A percentile compares a stretch with the other conserved stretches of the same genome.
Conservation (phyloP, 805 yeast genomes). For the Candida coleopterorum region DNA sequence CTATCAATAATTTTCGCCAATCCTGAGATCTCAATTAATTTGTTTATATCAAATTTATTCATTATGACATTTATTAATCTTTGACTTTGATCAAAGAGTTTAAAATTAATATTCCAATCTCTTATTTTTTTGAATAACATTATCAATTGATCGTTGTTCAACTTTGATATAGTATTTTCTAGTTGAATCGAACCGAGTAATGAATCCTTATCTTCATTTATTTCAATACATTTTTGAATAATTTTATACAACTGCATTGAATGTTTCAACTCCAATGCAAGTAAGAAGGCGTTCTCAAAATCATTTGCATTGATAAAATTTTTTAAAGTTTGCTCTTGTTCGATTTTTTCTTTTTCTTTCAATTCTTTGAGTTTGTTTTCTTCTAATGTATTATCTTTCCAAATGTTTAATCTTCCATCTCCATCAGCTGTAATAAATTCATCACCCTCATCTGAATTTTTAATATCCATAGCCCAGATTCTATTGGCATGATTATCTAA, state of each 20-base stretch:
- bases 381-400: constrained; percentile 87
- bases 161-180: constrained; percentile 55
- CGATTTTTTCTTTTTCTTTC: constrained; percentile 54
- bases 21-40: constrained; percentile 61
- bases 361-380: constrained; percentile 49
- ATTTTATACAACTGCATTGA: constrained; percentile 85
- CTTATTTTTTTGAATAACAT: constrained; percentile 69
- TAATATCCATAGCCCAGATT: constrained; percentile 82
- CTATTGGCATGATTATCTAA: constrained; percentile 89
- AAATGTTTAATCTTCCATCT: constrained; percentile 83
- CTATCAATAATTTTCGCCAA: constrained; percentile 64
- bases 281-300: constrained; percentile 83
- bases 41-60: constrained; percentile 47
- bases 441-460: constrained; percentile 51
- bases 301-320: constrained; percentile 69
- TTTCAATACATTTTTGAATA: constrained; percentile 53
- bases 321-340: constrained; percentile 82
- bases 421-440: constrained; percentile 86
- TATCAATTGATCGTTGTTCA: constrained; percentile 57
- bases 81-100: constrained; percentile 77
- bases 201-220: constrained; percentile 46
- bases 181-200: constrained; percentile 53
- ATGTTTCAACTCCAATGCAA: constrained; percentile 84
- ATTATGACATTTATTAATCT: constrained; percentile 65
- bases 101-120: constrained; percentile 92